A percentile compares a stretch with the other conserved stretches of the same genome.
phyloP scores from a whole-genome alignment of 176 grass and related monocot species.

The Phyllostachys edulis region DNA sequence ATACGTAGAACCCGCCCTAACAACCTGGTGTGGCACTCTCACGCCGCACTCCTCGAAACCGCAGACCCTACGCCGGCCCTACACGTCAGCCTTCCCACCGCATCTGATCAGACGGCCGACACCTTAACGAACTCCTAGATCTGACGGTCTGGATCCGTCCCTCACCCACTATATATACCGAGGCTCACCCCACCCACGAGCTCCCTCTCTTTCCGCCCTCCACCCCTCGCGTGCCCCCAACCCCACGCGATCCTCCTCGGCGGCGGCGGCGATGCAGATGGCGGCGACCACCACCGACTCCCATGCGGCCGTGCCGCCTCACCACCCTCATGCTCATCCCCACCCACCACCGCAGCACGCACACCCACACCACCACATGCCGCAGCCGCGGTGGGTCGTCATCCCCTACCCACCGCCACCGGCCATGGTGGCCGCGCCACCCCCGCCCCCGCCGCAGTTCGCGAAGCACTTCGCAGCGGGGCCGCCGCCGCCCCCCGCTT shows the following conservation, averaged over 20 bases:
- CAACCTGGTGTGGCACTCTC: not conserved
- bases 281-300: slow-evolving; percentile 45
- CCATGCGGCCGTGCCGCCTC: slow-evolving; percentile 38
- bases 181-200: slow-evolving; percentile 31
- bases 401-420: slow-evolving; percentile 32
- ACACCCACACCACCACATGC: slow-evolving; percentile 32
- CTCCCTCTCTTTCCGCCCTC: slow-evolving; percentile 52
- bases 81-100: slow-evolving; percentile 17
- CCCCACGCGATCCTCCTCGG: slow-evolving; percentile 30
- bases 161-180: slow-evolving; percentile 11
- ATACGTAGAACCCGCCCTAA: not conserved
- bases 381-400: slow-evolving; percentile 32
- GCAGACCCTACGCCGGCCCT: not conserved
- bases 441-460: slow-evolving; percentile 46
- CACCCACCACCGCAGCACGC: slow-evolving; percentile 31
- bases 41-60: not conserved
- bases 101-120: slow-evolving; percentile 24
- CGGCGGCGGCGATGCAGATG: slow-evolving; percentile 56
- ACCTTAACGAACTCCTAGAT: slow-evolving; percentile 21
- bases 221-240: slow-evolving; percentile 33
- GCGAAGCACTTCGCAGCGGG: slow-evolving; percentile 39
- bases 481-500: slow-evolving; percentile 6
- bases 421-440: slow-evolving; percentile 47
- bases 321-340: slow-evolving; percentile 28
- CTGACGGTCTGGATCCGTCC: slow-evolving; percentile 30